Evolutionary conservation across 2,329 filamentous ascomycete genomes (phyloP), one percentile per base, ranked within the genome.

Genomic region (Massarina eburnea): DNA sequence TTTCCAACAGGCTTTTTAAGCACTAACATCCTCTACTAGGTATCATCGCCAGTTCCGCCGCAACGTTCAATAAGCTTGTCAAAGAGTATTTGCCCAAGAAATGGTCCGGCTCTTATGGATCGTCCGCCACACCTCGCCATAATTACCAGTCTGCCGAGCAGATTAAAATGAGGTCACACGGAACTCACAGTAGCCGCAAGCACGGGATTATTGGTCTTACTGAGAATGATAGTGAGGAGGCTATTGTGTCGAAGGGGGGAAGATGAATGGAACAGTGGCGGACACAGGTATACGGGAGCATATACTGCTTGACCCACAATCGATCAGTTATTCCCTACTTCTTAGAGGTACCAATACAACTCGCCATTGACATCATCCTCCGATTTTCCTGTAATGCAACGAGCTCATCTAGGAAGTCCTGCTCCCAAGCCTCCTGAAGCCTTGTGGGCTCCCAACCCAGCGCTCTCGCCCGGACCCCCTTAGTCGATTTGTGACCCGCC

Each of bases 351-450:
- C 49, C 55, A 24, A 55, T 50, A 33, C 50, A 54, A 30, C 39
- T 48, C 19, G 41, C 46, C 32, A 52, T 43, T 0, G 54, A 51
- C 7, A 44, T 21, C 27, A 41, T 39, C 24, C 54, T 45, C 4
- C 45, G 38, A 6, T 45, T 42, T 14, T 55, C 45, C 29, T 40
- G 46, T n/a, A 57, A 33, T 8, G 52, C 56, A 22, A 48, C 18
- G n/a, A 57, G 21, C 24, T 57, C 54, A 14, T 53, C 54, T 10
- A 19, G 2, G n/a, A 55, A 54, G 12, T 57, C 54, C 29, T 39
- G 42, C 19, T 48, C 27, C 54, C 52, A 56, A 12, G 54, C 48
- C 19, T 51, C 33, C 8, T 54, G 27, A 20, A 39, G 17, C 22
- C 45, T 48, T 24, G 37, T 48, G 10, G 52, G 52, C 29, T 48